Evolutionary conservation across 495 filamentous ascomycete genomes (phyloP).

Genomic region (Penicillium riverlandense): DNA sequence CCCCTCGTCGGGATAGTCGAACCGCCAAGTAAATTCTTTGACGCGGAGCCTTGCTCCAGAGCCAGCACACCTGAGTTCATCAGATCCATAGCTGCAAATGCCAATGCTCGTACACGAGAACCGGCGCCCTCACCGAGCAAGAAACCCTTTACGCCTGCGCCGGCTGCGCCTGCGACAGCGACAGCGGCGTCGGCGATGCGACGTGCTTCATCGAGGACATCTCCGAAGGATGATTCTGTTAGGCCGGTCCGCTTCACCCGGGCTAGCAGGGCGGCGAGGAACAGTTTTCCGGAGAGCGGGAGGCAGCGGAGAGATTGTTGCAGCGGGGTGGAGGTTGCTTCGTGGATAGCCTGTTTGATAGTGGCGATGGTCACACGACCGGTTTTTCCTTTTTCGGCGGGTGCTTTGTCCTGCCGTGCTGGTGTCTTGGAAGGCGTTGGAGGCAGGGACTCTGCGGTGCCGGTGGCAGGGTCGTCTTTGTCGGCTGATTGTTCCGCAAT

Average conservation of each 20-base stretch:
- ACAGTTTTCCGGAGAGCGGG: conserved; percentile 74
- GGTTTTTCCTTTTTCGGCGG: conserved; percentile 13
- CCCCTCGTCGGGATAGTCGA: conserved; percentile 49
- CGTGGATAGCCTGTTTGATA: conserved; percentile 87
- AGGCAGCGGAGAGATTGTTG: conserved; percentile 79
- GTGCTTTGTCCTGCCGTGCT: conserved; percentile 24
- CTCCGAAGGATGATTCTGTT: conserved; percentile 79
- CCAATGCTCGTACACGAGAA: conserved; percentile 59
- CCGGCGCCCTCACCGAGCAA: conserved; percentile 33
- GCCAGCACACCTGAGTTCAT: conserved; percentile 82
- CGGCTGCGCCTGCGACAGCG: conserved; percentile 35
- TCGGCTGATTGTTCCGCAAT: conserved; percentile 71
- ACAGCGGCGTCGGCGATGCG: conserved; percentile 56
- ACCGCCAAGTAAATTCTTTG: conserved; percentile 24
- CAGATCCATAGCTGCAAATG: conserved; percentile 68
- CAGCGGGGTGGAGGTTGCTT: conserved; percentile 86
- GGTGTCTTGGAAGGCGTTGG: conserved; percentile 41
- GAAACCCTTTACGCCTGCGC: conserved; percentile 33
- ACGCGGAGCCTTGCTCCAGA: conserved; percentile 52
- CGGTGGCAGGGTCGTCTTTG: conserved; percentile 21
- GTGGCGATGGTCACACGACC: conserved; percentile 82
- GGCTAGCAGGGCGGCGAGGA: conserved; percentile 73
- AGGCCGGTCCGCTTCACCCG: conserved; percentile 77
- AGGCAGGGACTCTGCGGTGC: conserved; percentile 30
- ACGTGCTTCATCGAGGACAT: conserved; percentile 85